phyloP scores from a whole-genome alignment of 192 early-diverging fungal genomes.

The Geranomyces variabilis region DNA sequence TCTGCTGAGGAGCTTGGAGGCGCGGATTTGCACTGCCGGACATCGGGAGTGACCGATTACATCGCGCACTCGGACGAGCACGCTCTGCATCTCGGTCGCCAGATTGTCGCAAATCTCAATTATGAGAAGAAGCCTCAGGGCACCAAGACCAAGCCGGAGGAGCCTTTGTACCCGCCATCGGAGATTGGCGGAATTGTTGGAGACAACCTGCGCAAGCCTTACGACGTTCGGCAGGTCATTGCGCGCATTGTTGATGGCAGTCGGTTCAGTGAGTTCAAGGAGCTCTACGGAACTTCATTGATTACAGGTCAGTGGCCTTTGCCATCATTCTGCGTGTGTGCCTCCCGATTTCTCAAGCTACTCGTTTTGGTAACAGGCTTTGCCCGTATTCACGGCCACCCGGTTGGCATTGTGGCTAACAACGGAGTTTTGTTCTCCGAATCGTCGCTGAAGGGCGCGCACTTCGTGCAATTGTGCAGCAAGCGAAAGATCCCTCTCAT shows the following conservation, averaged over 20 bases:
- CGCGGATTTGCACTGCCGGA: slow-evolving; percentile 90
- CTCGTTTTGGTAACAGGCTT: slow-evolving; percentile 65
- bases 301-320: slow-evolving; percentile 65
- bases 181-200: slow-evolving; percentile 95
- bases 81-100: slow-evolving; percentile 80
- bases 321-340: too few species aligned
- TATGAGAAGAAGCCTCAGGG: slow-evolving; percentile 66
- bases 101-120: slow-evolving; percentile 87
- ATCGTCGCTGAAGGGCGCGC: slow-evolving; percentile 91
- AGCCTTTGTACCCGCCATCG: slow-evolving; percentile 76
- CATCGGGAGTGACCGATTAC: slow-evolving; percentile 96
- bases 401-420: slow-evolving; percentile 93
- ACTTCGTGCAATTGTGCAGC: slow-evolving; percentile 90
- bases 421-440: slow-evolving; percentile 96
- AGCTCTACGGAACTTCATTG: slow-evolving; percentile 84
- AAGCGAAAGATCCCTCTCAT: slow-evolving; percentile 87
- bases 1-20: slow-evolving; percentile 93
- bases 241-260: slow-evolving; percentile 93
- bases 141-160: slow-evolving; percentile 52
- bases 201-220: slow-evolving; percentile 84
- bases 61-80: slow-evolving; percentile 85
- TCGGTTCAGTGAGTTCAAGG: slow-evolving; percentile 91
- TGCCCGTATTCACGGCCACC: slow-evolving; percentile 85
- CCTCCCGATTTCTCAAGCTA: too few species aligned
- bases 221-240: slow-evolving; percentile 91